These are phyloP conservation scores for Fragosphaeria purpurea DNA, from an alignment of 2,329 filamentous ascomycete genomes.

Conservation along the genomic window DNA sequence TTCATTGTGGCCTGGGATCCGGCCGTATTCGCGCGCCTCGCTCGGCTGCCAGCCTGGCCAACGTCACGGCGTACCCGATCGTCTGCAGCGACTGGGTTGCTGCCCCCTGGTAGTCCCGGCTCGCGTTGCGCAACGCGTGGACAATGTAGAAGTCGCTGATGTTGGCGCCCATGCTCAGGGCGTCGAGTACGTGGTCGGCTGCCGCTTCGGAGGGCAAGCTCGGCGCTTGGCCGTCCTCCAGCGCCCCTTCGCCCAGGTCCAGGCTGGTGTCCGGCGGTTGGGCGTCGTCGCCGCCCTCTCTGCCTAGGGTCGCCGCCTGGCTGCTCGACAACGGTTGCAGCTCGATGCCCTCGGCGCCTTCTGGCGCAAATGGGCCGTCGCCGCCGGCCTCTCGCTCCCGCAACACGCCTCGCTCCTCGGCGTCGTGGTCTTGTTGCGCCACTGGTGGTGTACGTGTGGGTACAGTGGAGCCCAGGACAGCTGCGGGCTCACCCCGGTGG, in stretches of 20 bases:
- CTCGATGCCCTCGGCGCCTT: slow-evolving; percentile 34
- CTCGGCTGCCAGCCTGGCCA: slow-evolving; percentile 27
- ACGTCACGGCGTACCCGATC: slow-evolving; percentile 43
- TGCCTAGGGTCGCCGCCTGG: slow-evolving; percentile 10
- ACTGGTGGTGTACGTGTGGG: too few species aligned
- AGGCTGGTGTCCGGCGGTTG: neutral
- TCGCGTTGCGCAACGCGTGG: slow-evolving; percentile 37
- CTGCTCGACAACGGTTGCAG: slow-evolving; percentile 26
- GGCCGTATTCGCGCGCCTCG: slow-evolving; percentile 20
- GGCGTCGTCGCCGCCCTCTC: slow-evolving; percentile 16
- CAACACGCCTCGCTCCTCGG: slow-evolving; percentile 44
- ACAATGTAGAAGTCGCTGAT: slow-evolving; percentile 44
- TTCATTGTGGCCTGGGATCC: slow-evolving; percentile 43
- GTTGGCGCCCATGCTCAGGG: slow-evolving; percentile 45
- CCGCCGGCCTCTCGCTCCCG: slow-evolving; percentile 13
- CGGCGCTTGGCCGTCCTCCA: slow-evolving; percentile 16
- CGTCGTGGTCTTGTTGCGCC: slow-evolving; percentile 39
- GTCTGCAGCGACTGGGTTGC: slow-evolving; percentile 43
- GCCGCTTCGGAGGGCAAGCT: slow-evolving; percentile 17
- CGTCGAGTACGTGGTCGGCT: slow-evolving; percentile 33
- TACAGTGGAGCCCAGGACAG: too few species aligned
- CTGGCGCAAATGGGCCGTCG: slow-evolving; percentile 12
- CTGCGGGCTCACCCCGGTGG: too few species aligned
- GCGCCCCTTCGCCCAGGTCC: slow-evolving; percentile 2
- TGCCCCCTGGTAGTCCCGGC: slow-evolving; percentile 34